Evolutionary conservation across 257 asterid genomes (phyloP).

Genomic region (Perilla frutescens): DNA sequence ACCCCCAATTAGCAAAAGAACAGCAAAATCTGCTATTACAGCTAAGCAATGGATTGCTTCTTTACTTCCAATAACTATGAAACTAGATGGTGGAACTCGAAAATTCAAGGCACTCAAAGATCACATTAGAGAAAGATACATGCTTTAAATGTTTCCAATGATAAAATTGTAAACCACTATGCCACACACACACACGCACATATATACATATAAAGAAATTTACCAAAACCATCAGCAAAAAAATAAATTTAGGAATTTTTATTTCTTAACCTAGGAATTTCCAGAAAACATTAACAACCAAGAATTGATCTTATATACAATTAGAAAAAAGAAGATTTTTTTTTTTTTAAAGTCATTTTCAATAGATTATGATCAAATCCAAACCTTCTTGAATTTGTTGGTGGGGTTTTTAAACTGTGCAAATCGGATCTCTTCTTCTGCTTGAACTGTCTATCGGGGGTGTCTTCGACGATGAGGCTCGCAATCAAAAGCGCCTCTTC

Average conservation of each 20-base stretch:
- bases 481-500: constrained; percentile 89
- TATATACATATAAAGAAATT: not conserved
- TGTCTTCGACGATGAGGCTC: constrained; percentile 83
- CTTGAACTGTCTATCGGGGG: constrained; percentile 72
- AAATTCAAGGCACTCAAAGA: not conserved
- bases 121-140: not conserved
- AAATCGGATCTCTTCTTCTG: constrained; percentile 62
- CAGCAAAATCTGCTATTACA: constrained; percentile 11
- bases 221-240: not conserved
- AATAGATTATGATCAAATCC: not conserved
- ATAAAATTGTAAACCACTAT: not conserved
- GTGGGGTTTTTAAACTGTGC: constrained; percentile 64
- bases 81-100: not conserved
- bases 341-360: not conserved
- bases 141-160: not conserved
- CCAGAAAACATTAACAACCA: not conserved
- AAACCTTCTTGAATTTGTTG: constrained; percentile 84
- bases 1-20: constrained; percentile 8
- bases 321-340: not conserved
- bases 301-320: not conserved
- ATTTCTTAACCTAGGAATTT: not conserved
- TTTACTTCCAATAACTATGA: constrained; percentile 24
- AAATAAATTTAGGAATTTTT: not conserved
- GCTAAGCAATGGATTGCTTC: constrained; percentile 12
- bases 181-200: not conserved